Conservation (phyloP, 192 early-diverging fungal species). For the Backusella westeae region DNA sequence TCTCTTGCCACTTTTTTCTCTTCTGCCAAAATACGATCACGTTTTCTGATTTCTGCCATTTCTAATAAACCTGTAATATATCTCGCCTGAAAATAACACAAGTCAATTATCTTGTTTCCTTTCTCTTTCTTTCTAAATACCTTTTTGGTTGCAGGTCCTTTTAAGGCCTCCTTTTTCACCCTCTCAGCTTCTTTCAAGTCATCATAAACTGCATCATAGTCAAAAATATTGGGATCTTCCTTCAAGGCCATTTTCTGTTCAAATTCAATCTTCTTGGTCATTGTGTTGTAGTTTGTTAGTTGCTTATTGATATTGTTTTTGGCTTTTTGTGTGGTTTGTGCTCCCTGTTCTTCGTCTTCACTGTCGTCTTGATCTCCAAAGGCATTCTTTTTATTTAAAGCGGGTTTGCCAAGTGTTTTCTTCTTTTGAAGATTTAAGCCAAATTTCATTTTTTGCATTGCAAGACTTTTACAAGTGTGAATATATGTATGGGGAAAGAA, state of each 20-base stretch:
- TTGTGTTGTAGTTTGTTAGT: not conserved
- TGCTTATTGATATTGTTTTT: slow-evolving; percentile 23
- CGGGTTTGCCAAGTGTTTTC: not conserved
- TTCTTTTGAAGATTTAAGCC: slow-evolving; percentile 21
- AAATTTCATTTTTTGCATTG: slow-evolving; percentile 17
- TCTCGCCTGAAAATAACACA: slow-evolving; percentile 39
- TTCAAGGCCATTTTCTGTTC: slow-evolving; percentile 61
- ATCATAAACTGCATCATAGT: slow-evolving; percentile 80
- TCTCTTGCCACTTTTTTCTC: slow-evolving; percentile 70
- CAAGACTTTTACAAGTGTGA: not conserved
- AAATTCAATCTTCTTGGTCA: slow-evolving; percentile 39
- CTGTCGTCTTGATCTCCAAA: slow-evolving; percentile 5
- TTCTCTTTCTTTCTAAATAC: slow-evolving; percentile 14
- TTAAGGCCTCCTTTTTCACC: slow-evolving; percentile 46
- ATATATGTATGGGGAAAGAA: not conserved
- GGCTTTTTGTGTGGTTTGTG: slow-evolving; percentile 7
- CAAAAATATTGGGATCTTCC: slow-evolving; percentile 70
- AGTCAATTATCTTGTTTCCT: slow-evolving; percentile 9
- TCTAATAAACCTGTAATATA: slow-evolving; percentile 64
- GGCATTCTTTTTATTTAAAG: not conserved
- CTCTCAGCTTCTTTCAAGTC: slow-evolving; percentile 61
- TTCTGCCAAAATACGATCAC: slow-evolving; percentile 65
- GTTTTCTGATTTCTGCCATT: slow-evolving; percentile 65
- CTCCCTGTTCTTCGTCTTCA: slow-evolving; percentile 8
- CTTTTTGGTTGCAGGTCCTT: slow-evolving; percentile 41